Conservation (phyloP, 345 rosid genomes). For the Carallia pectinifolia region DNA sequence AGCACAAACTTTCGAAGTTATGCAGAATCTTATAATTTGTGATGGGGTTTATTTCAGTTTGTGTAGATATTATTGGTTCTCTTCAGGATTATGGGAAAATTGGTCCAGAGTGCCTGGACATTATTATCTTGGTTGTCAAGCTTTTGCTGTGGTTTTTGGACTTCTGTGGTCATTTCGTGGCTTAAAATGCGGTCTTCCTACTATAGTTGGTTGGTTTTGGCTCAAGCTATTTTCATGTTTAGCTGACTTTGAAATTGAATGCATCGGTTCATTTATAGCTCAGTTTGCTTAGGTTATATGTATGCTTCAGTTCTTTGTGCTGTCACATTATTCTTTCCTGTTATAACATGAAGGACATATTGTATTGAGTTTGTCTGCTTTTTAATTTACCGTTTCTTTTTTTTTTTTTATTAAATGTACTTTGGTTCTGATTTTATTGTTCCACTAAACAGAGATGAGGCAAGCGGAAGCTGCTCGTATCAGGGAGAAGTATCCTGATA, state of each 20-base stretch:
- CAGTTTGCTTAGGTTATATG: too few species aligned
- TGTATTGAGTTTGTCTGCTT: not conserved
- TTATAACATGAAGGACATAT: too few species aligned
- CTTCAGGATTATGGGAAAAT: constrained; percentile 3
- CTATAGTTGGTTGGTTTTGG: not conserved
- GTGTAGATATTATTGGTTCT: not conserved
- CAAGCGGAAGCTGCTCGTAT: constrained; percentile 77
- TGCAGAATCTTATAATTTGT: not conserved
- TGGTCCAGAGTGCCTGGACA: not conserved
- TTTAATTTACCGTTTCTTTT: not conserved
- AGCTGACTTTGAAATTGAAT: too few species aligned
- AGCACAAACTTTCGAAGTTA: not conserved
- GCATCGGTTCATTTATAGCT: too few species aligned
- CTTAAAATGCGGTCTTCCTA: not conserved
- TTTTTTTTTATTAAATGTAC: not conserved
- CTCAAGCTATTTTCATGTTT: not conserved
- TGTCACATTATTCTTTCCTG: too few species aligned
- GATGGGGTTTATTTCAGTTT: not conserved
- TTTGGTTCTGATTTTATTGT: not conserved
- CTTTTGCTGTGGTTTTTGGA: not conserved
- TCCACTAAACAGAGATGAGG: constrained; percentile 58
- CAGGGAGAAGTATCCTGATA: constrained; percentile 84
- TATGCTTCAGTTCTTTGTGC: too few species aligned
- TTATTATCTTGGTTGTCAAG: not conserved
- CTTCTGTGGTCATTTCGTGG: not conserved